Evolutionary conservation across 2,329 filamentous ascomycete genomes (phyloP).

Genomic region (Trichoderma simmonsii): DNA sequence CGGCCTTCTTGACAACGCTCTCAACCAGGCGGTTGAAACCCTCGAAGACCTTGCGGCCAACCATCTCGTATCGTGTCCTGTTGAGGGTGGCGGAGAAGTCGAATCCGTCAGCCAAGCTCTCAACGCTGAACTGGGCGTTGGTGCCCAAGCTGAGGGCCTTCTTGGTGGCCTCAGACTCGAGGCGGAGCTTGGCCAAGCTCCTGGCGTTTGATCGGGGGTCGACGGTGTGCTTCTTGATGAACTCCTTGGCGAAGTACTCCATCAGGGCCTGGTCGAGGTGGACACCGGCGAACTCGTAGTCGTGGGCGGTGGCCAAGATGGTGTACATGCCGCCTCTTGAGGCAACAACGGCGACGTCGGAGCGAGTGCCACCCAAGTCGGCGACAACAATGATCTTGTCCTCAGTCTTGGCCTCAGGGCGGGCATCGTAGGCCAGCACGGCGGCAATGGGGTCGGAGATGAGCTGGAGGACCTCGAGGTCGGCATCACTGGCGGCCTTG

Average conservation of each 20-base stretch:
- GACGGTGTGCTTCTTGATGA: slow-evolving; percentile 91
- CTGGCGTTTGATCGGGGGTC: slow-evolving; percentile 81
- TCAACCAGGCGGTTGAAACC: slow-evolving; percentile 85
- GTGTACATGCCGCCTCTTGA: slow-evolving; percentile 96
- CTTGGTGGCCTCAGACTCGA: slow-evolving; percentile 88
- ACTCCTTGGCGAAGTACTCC: slow-evolving; percentile 98
- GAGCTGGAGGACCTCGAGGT: slow-evolving; percentile 85
- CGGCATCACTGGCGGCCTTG: slow-evolving; percentile 74
- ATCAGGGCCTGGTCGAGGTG: slow-evolving; percentile 87
- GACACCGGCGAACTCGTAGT: slow-evolving; percentile 87
- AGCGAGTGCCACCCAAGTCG: slow-evolving; percentile 88
- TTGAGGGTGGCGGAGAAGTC: slow-evolving; percentile 94
- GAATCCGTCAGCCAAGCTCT: slow-evolving; percentile 82
- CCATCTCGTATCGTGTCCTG: slow-evolving; percentile 86
- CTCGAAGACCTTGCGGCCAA: slow-evolving; percentile 80
- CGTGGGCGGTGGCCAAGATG: slow-evolving; percentile 86
- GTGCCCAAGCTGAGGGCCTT: slow-evolving; percentile 84
- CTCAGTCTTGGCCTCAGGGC: slow-evolving; percentile 66
- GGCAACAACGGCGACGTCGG: slow-evolving; percentile 85
- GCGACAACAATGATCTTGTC: slow-evolving; percentile 93
- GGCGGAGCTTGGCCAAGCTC: slow-evolving; percentile 85
- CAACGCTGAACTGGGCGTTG: slow-evolving; percentile 88
- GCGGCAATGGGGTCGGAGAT: slow-evolving; percentile 89
- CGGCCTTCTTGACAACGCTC: slow-evolving; percentile 85
- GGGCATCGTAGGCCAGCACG: slow-evolving; percentile 85